A percentile compares a stretch with the other conserved stretches of the same genome.
These are phyloP conservation scores for Acer saccharum DNA, from an alignment of 345 rosid species.

Conservation along the genomic window DNA sequence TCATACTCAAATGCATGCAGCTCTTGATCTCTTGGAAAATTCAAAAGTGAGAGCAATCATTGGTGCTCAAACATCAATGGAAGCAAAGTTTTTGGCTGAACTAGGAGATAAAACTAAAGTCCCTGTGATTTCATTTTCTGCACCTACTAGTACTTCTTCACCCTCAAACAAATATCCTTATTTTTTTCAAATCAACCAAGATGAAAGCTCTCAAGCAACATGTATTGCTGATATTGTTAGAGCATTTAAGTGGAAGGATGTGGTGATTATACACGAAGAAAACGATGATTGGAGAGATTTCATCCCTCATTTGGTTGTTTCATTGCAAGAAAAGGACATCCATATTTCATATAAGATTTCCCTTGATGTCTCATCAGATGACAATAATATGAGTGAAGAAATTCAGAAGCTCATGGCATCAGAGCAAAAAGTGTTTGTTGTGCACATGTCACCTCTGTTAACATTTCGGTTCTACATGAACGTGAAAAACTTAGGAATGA, in stretches of 20 bases:
- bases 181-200: constrained; percentile 32
- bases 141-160: too few species aligned
- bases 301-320: constrained; percentile 8
- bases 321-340: constrained; percentile 13
- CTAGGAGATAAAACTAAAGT: background rate
- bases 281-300: constrained; percentile 6
- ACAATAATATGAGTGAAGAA: too few species aligned
- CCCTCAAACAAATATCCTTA: background rate
- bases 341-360: constrained; percentile 2
- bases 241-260: constrained; percentile 33
- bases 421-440: too few species aligned
- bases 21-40: background rate
- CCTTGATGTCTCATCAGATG: too few species aligned
- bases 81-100: constrained; percentile 6
- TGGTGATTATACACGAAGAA: constrained; percentile 33
- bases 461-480: too few species aligned
- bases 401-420: too few species aligned
- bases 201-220: constrained; percentile 23
- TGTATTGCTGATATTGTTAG: constrained; percentile 19
- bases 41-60: background rate
- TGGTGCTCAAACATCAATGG: background rate
- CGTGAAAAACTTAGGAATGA: background rate
- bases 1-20: background rate
- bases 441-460: too few species aligned
- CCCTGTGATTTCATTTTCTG: too few species aligned